Conservation (phyloP, 306 rosid species). For the Fagus sylvatica region DNA sequence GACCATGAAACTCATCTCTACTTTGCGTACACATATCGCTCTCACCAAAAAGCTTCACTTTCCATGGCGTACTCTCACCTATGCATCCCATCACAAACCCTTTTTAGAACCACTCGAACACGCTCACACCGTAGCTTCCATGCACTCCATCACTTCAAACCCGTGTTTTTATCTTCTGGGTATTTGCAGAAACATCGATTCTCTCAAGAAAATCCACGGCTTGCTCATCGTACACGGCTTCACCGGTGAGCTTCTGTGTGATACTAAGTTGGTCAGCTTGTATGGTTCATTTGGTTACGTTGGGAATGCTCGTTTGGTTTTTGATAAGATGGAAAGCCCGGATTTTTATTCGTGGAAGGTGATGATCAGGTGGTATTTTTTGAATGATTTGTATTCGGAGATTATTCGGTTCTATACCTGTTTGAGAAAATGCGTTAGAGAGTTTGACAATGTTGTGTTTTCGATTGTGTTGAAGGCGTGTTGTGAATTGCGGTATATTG, state of each 20-base stretch:
- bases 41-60: not conserved
- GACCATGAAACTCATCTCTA: conserved; percentile 16
- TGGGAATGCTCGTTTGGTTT: conserved; percentile 57
- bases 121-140: conserved; percentile 23
- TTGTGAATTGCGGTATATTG: conserved; percentile 46
- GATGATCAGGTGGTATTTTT: conserved; percentile 68
- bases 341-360: conserved; percentile 62
- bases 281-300: conserved; percentile 57
- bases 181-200: conserved; percentile 42
- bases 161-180: conserved; percentile 42
- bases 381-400: conserved; percentile 43
- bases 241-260: conserved; percentile 27
- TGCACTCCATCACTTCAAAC: conserved; percentile 28
- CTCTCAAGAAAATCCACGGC: conserved; percentile 57
- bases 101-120: conserved; percentile 17
- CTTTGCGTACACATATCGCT: not conserved
- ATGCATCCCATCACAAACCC: not conserved
- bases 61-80: conserved; percentile 27
- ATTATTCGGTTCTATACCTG: conserved; percentile 45
- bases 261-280: conserved; percentile 52
- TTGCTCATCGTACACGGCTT: conserved; percentile 51
- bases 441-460: conserved; percentile 46
- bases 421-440: conserved; percentile 32
- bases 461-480: conserved; percentile 61
- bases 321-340: conserved; percentile 49